A percentile compares a stretch with the other conserved stretches of the same genome.
Evolutionary conservation across 2,329 filamentous ascomycete genomes (phyloP).

Genomic region (Dactylellina sp.): DNA sequence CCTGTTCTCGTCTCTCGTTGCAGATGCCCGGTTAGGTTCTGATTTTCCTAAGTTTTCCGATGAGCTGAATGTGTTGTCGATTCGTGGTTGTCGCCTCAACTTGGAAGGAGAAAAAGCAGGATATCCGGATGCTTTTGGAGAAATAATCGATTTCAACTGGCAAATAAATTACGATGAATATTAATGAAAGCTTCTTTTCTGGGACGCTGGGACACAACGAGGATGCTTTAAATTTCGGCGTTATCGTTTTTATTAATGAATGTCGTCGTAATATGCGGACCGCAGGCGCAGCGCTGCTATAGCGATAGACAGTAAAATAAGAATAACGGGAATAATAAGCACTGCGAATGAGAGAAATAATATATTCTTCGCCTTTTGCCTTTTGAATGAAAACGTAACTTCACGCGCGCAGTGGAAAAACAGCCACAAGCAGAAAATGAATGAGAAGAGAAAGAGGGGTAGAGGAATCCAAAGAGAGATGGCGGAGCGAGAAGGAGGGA

Average conservation of each 20-base stretch:
- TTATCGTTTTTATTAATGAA: conserved; percentile 24
- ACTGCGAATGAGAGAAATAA: conserved; percentile 29
- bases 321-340: neutral
- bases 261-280: conserved; percentile 28
- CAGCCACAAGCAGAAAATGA: conserved; percentile 28
- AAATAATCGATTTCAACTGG: too few relatives aligned
- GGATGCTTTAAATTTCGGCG: neutral
- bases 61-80: conserved; percentile 20
- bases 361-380: neutral
- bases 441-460: conserved; percentile 16
- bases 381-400: conserved; percentile 23
- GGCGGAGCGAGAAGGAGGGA: conserved; percentile 55
- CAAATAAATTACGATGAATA: neutral
- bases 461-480: conserved; percentile 28
- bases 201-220: neutral
- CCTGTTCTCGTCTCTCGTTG: conserved; percentile 9
- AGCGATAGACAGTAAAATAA: neutral
- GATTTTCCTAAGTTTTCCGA: conserved; percentile 16
- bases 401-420: conserved; percentile 5
- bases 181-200: neutral
- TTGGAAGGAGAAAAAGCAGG: conserved; percentile 31
- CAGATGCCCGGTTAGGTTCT: conserved; percentile 35
- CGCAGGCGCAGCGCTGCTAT: conserved; percentile 9
- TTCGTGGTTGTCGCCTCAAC: conserved; percentile 11
- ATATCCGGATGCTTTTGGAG: neutral